Percentiles rank a stretch among this genome's conserved stretches.
phyloP scores from a whole-genome alignment of 2,329 filamentous ascomycete genomes.

The Colletotrichum sp. region DNA sequence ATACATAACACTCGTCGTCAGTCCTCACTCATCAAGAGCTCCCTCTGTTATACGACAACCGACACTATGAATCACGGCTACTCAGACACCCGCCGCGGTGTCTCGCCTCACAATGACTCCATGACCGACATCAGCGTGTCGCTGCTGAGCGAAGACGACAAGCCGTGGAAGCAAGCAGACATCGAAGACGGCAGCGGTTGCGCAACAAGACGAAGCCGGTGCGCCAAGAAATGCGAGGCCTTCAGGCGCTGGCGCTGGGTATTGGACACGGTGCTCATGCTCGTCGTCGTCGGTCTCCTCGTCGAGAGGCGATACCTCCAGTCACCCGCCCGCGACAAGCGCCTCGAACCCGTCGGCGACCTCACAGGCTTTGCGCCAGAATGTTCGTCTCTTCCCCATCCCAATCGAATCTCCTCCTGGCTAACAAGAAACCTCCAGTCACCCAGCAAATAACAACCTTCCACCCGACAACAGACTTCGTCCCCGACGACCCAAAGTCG shows the following conservation, averaged over 20 bases:
- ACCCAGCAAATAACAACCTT: slow-evolving; percentile 44
- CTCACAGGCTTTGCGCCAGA: slow-evolving; percentile 44
- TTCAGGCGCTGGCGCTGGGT: slow-evolving; percentile 26
- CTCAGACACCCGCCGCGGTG: neutral
- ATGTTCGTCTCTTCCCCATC: slow-evolving; percentile 27
- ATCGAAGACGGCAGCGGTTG: neutral
- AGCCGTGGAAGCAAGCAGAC: slow-evolving; percentile 1
- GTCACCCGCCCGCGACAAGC: slow-evolving; percentile 15
- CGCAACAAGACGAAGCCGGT: neutral
- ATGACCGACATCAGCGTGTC: slow-evolving; percentile 15
- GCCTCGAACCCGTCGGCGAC: slow-evolving; percentile 39
- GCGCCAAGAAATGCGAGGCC: neutral
- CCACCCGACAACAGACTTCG: slow-evolving; percentile 37
- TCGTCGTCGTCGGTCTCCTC: slow-evolving; percentile 39
- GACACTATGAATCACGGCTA: neutral
- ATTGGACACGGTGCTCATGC: slow-evolving; percentile 37
- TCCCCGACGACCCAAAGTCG: slow-evolving; percentile 42
- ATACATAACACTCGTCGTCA: neutral
- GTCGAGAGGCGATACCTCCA: slow-evolving; percentile 30
- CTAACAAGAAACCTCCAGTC: slow-evolving; percentile 28
- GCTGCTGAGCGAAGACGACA: slow-evolving; percentile 5
- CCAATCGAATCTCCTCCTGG: neutral
- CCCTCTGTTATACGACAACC: neutral
- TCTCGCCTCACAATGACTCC: neutral
- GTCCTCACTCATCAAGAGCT: neutral